These are phyloP conservation scores for Candida succiphila DNA, from an alignment of 805 yeast genomes.

Conservation along the genomic window DNA sequence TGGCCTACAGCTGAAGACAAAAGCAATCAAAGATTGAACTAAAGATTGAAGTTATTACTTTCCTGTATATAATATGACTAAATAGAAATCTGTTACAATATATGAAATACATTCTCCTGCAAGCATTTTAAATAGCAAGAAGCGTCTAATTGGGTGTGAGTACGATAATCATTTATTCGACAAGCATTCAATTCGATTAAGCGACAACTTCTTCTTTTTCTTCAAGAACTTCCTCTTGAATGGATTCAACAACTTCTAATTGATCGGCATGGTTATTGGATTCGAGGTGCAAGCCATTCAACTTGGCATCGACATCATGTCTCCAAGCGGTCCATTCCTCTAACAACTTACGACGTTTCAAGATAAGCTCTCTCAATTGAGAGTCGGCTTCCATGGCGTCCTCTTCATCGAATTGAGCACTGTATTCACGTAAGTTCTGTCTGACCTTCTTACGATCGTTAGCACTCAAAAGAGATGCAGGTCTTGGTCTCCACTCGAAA, in stretches of 20 bases:
- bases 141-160: too few species aligned
- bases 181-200: too few species aligned
- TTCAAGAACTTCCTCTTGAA: constrained; percentile 64
- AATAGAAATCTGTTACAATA: too few species aligned
- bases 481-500: constrained; percentile 97
- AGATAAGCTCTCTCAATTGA: constrained; percentile 81
- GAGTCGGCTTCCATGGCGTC: constrained; percentile 95
- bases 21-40: constrained; percentile 24
- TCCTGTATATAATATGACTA: too few species aligned
- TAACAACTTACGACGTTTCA: constrained; percentile 70
- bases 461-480: constrained; percentile 62
- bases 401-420: constrained; percentile 86
- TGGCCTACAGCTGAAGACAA: constrained; percentile 81
- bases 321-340: constrained; percentile 86
- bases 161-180: too few species aligned
- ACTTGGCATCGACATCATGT: constrained; percentile 34
- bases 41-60: too few species aligned
- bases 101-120: too few species aligned
- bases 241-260: constrained; percentile 60
- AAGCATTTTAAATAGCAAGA: too few species aligned
- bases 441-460: constrained; percentile 83
- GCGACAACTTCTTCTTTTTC: constrained; percentile 65
- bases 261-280: constrained; percentile 38
- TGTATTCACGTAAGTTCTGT: constrained; percentile 80
- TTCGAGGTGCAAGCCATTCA: constrained; percentile 36